phyloP scores from a whole-genome alignment of 495 filamentous ascomycete species.

The Penicillium cosmopolitanum region DNA sequence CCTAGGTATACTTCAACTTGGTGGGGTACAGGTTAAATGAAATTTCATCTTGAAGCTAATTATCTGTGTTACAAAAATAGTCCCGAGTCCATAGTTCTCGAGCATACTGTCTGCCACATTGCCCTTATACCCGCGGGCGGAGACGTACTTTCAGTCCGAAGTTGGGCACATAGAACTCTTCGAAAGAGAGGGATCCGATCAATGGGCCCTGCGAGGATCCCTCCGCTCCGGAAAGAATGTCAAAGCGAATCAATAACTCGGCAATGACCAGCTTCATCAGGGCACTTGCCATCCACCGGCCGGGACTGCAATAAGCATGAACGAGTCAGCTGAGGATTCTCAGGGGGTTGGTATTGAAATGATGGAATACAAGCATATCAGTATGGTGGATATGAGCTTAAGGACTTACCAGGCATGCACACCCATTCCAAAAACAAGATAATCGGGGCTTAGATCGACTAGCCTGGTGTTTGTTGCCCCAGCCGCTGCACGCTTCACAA shows the following conservation, averaged over 20 bases:
- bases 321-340: constrained; percentile 19
- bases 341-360: constrained; percentile 23
- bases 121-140: constrained; percentile 8
- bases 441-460: constrained; percentile 31
- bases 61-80: no score
- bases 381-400: neutral
- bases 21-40: neutral
- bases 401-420: constrained; percentile 29
- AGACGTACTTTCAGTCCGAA: constrained; percentile 26
- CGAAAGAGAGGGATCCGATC: constrained; percentile 29
- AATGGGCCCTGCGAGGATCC: constrained; percentile 8
- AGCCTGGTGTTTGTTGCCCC: constrained; percentile 21
- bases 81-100: neutral
- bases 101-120: neutral
- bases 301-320: constrained; percentile 42
- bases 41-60: neutral
- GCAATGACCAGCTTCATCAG: constrained; percentile 59
- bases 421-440: constrained; percentile 34
- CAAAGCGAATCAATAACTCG: constrained; percentile 50
- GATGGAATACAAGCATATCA: constrained; percentile 1
- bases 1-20: no score
- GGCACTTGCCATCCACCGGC: constrained; percentile 57
- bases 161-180: constrained; percentile 35
- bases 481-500: constrained; percentile 24
- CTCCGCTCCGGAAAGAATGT: constrained; percentile 34